Conservation (phyloP, 139 green algal species). For the Chlorella ohadii region DNA sequence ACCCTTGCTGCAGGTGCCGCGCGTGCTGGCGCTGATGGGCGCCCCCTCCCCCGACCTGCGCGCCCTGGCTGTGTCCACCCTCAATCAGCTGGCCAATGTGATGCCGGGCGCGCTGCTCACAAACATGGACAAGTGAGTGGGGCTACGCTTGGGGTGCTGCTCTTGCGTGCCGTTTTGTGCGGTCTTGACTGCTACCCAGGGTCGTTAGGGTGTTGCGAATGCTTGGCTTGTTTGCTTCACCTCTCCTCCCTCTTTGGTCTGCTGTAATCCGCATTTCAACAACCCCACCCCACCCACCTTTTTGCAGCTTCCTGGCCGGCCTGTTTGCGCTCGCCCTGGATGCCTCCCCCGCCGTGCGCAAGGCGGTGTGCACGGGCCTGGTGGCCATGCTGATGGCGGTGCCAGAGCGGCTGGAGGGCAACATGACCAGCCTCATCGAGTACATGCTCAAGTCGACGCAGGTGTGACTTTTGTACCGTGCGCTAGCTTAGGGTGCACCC, state of each 20-base stretch:
- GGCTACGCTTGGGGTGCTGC: too few species aligned
- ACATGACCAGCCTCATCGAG: slow-evolving; percentile 88
- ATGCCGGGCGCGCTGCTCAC: slow-evolving; percentile 67
- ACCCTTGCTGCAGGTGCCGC: slow-evolving; percentile 47
- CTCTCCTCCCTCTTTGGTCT: too few species aligned
- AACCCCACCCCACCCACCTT: not conserved
- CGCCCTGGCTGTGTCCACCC: slow-evolving; percentile 56
- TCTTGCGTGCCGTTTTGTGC: too few species aligned
- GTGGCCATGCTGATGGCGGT: slow-evolving; percentile 78
- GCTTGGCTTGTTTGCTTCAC: too few species aligned
- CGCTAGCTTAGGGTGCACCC: too few species aligned
- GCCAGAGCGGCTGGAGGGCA: slow-evolving; percentile 78
- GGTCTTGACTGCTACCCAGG: too few species aligned
- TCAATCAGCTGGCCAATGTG: slow-evolving; percentile 79
- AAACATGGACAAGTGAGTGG: slow-evolving; percentile 64
- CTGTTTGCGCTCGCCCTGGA: slow-evolving; percentile 92
- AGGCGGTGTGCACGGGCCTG: slow-evolving; percentile 87
- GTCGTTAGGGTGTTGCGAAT: too few species aligned
- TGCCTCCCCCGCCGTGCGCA: slow-evolving; percentile 69
- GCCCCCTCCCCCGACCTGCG: slow-evolving; percentile 49
- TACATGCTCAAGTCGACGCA: slow-evolving; percentile 95
- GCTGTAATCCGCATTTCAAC: too few species aligned
- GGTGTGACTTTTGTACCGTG: slow-evolving; percentile 7
- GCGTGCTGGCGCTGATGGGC: slow-evolving; percentile 71
- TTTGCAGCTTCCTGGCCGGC: slow-evolving; percentile 75